Evolutionary conservation across 148 eudicot genomes (phyloP), one percentile per base, ranked within the genome.

Genomic region (Limonium bicolor): DNA sequence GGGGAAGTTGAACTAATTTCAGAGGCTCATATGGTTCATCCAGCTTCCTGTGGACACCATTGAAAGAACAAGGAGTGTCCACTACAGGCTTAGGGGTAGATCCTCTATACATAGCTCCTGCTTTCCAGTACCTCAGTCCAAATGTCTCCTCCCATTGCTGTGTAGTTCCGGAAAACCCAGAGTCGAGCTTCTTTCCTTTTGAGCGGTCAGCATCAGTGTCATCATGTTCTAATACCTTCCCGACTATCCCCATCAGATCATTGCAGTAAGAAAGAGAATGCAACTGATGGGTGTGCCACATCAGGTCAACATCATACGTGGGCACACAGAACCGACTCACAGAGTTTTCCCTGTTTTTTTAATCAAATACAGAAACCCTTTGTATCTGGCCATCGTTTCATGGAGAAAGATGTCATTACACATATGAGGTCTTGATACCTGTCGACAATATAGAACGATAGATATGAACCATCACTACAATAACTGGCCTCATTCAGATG

Each of bases 211-310:
- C 76, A 50, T 85, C 95, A 6, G 80, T 92, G 63, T 92, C 99
- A 66, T 92, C 99, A 54, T 92, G 99, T 44, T 78, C 86, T 44
- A 90, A 70, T 43, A 92, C 79, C 59, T 73, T 85, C 16, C 90
- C 95, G 53, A 90, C 50, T 48, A 76, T 6, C 21, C 58, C 39
- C 2, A 20, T 19, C 10, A 85, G 76, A 58, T 92, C 99, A 22
- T 72, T 61, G 50, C 80, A 71, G 45, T 92, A 92, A 46, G 69
- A 57, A 48, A 48, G 55, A 24, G 99, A 78, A 55, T 81, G 56
- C 37, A 85, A 56, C 63, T 92, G 99, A 56, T 92, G 99, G 36
- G 95, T 60, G 69, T 92, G 99, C 99, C 99, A 92, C 33, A 92
- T 85, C 26, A 92, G 86, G 65, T 92, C 99, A 52, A 92, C 58